These are phyloP conservation scores for Conringia planisiliqua DNA, from an alignment of 345 rosid genomes.

Conservation along the genomic window DNA sequence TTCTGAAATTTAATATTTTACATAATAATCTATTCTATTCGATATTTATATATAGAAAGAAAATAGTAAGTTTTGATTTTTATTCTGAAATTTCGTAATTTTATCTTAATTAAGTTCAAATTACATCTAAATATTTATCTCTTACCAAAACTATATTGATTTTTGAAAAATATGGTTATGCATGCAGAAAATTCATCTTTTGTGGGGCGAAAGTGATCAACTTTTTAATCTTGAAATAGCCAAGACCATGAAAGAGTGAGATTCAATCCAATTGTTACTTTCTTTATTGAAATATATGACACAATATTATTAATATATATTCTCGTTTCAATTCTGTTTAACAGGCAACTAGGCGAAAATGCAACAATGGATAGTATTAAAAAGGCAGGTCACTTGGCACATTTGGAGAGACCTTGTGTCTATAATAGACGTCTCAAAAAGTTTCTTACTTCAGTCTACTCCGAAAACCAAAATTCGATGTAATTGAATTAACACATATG, in stretches of 20 bases:
- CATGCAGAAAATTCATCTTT: constrained; percentile 72
- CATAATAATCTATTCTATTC: too few species aligned
- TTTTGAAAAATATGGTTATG: background rate
- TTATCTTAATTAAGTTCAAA: background rate
- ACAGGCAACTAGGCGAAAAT: constrained; percentile 71
- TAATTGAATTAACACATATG: background rate
- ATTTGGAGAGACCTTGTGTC: constrained; percentile 81
- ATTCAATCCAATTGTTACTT: background rate
- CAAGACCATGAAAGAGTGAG: constrained; percentile 78
- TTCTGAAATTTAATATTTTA: background rate
- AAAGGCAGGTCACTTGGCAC: constrained; percentile 78
- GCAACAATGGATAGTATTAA: constrained; percentile 59
- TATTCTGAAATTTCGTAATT: background rate
- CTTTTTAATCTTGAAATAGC: constrained; percentile 61
- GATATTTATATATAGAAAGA: too few species aligned
- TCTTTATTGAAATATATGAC: background rate
- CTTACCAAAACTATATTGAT: background rate
- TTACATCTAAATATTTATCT: background rate
- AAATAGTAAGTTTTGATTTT: background rate
- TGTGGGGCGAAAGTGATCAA: constrained; percentile 84
- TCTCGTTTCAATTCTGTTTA: background rate
- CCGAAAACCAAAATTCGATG: constrained; percentile 3
- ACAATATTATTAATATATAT: background rate
- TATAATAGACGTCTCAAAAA: constrained; percentile 62
- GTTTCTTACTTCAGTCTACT: constrained; percentile 53